Percentiles rank a stretch among this genome's conserved stretches.
These are phyloP conservation scores for Myotisia sp. DNA, from an alignment of 2,329 filamentous ascomycete species.

Conservation along the genomic window DNA sequence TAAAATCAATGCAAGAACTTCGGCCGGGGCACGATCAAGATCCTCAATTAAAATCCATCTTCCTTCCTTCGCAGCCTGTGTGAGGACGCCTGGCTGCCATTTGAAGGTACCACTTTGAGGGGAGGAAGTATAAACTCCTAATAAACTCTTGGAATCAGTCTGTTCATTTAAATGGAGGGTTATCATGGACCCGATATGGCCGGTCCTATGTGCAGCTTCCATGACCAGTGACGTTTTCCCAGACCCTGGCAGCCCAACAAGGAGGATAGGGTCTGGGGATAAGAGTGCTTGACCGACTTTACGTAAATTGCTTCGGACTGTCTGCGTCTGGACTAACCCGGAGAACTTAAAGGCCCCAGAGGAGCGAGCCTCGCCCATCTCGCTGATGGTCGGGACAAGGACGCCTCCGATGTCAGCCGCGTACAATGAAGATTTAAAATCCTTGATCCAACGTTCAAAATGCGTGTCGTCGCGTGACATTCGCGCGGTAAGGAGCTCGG, in stretches of 20 bases:
- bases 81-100: conserved; percentile 86
- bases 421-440: conserved; percentile 35
- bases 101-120: conserved; percentile 75
- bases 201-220: conserved; percentile 65
- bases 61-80: conserved; percentile 83
- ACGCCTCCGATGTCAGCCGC: conserved; percentile 52
- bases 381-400: conserved; percentile 49
- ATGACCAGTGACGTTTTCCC: conserved; percentile 82
- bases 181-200: conserved; percentile 68
- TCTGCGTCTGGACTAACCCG: conserved; percentile 54
- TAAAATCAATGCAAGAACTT: conserved; percentile 83
- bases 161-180: conserved; percentile 96
- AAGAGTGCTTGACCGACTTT: conserved; percentile 55
- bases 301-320: conserved; percentile 58
- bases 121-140: conserved; percentile 86
- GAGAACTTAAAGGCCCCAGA: conserved; percentile 34
- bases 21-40: conserved; percentile 82
- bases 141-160: conserved; percentile 89
- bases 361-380: conserved; percentile 35
- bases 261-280: conserved; percentile 54
- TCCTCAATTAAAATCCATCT: conserved; percentile 97
- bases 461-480: conserved; percentile 14
- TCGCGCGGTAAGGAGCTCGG: conserved; percentile 16
- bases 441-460: conserved; percentile 17
- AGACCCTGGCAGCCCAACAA: conserved; percentile 70